A percentile compares a stretch with the other conserved stretches of the same genome.
phyloP scores from a whole-genome alignment of 23 red algal species.

The Chondrus crispus region DNA sequence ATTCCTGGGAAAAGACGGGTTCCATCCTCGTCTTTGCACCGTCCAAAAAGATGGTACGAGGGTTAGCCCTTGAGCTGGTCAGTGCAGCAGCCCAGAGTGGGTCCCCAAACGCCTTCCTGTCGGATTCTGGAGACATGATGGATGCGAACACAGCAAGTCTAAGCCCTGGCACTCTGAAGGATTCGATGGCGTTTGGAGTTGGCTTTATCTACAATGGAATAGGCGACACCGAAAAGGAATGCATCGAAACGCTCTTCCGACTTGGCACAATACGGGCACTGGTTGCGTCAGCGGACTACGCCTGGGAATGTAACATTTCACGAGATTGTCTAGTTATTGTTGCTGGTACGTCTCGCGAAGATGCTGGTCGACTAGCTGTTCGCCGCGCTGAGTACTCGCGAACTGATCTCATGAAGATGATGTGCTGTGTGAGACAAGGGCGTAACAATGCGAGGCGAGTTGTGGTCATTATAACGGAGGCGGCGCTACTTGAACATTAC shows the following conservation, averaged over 20 bases:
- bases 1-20: not conserved
- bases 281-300: conserved; percentile 55
- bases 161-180: conserved; percentile 9
- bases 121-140: not conserved
- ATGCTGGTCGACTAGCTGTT: conserved; percentile 19
- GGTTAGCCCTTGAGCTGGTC: conserved; percentile 45
- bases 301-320: conserved; percentile 37
- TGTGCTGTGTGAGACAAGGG: conserved; percentile 4
- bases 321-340: conserved; percentile 31
- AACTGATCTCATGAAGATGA: conserved; percentile 60
- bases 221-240: conserved; percentile 27
- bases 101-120: not conserved
- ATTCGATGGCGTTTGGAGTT: conserved; percentile 27
- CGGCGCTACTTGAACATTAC: conserved; percentile 52
- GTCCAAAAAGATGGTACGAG: conserved; percentile 48
- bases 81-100: conserved; percentile 14
- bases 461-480: conserved; percentile 60
- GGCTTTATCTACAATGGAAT: conserved; percentile 76
- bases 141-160: not conserved
- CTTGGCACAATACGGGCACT: conserved; percentile 40
- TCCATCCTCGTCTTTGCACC: conserved; percentile 68
- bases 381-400: conserved; percentile 53
- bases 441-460: not conserved
- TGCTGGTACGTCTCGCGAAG: conserved; percentile 54
- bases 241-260: conserved; percentile 63